Evolutionary conservation across 805 yeast species (phyloP).

Genomic region (Maudiozyma turicensis): DNA sequence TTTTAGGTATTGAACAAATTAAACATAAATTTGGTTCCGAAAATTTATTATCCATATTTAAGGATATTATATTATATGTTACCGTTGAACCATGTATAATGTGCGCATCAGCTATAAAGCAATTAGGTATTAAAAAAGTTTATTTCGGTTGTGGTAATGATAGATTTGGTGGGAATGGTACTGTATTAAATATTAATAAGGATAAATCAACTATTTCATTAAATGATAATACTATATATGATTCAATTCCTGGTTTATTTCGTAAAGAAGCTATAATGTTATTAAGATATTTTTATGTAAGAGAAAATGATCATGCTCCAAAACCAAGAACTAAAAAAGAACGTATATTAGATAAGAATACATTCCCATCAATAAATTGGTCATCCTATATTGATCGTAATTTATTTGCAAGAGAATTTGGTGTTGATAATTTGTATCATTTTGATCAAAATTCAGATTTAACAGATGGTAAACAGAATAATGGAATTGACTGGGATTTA

Average conservation of each 20-base stretch:
- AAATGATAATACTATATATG: neutral
- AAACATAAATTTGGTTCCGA: constrained; percentile 21
- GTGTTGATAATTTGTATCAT: constrained; percentile 7
- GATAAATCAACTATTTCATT: constrained; percentile 28
- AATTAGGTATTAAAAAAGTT: constrained; percentile 61
- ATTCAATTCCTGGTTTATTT: constrained; percentile 65
- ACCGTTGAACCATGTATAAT: constrained; percentile 97
- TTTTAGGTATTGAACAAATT: constrained; percentile 60
- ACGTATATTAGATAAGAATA: constrained; percentile 46
- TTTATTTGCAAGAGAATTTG: constrained; percentile 35
- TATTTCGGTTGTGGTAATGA: constrained; percentile 92
- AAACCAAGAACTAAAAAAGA: constrained; percentile 64
- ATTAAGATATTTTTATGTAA: constrained; percentile 72
- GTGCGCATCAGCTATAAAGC: constrained; percentile 91
- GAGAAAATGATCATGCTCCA: constrained; percentile 82
- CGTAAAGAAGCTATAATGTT: constrained; percentile 76
- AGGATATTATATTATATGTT: constrained; percentile 65
- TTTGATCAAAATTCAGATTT: constrained; percentile 15
- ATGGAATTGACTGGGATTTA: constrained; percentile 18
- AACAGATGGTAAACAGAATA: constrained; percentile 1
- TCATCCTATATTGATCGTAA: constrained; percentile 39
- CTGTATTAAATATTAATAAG: constrained; percentile 54
- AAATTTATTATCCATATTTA: constrained; percentile 32
- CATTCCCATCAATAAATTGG: constrained; percentile 55
- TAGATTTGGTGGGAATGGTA: constrained; percentile 93